Evolutionary conservation across 805 yeast species (phyloP).

Genomic region (Spathaspora arborariae): DNA sequence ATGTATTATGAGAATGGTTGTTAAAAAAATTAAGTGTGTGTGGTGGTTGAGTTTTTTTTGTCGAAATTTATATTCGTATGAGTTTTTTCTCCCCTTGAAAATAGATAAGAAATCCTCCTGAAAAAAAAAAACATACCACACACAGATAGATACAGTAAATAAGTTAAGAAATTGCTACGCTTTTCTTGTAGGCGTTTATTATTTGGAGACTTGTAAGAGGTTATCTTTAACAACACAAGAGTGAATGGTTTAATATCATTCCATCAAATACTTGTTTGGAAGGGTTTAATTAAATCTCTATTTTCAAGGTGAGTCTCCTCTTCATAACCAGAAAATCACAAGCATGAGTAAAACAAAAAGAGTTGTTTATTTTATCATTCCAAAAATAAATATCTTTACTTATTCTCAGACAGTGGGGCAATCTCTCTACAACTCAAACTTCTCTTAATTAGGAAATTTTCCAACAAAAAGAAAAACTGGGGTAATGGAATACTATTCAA

Average conservation of each 20-base stretch:
- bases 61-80: neutral
- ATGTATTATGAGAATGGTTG: neutral
- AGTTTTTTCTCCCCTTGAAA: neutral
- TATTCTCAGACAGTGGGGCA: too few species aligned
- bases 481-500: neutral
- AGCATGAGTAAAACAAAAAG: neutral
- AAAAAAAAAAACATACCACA: neutral
- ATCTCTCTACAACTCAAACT: too few species aligned
- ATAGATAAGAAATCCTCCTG: neutral
- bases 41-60: constrained; percentile 1
- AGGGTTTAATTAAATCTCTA: too few species aligned
- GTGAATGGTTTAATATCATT: too few species aligned
- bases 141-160: neutral
- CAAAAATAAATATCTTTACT: too few species aligned
- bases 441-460: too few species aligned
- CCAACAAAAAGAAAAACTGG: neutral
- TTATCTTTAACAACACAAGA: too few species aligned
- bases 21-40: neutral
- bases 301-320: neutral
- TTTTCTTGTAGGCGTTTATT: neutral
- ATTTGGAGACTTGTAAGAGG: too few species aligned
- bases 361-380: too few species aligned
- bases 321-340: neutral
- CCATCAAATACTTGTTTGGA: too few species aligned
- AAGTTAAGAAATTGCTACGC: neutral